Evolutionary conservation across 2,329 filamentous ascomycete species (phyloP).

Genomic region (Akanthomyces lecanii): DNA sequence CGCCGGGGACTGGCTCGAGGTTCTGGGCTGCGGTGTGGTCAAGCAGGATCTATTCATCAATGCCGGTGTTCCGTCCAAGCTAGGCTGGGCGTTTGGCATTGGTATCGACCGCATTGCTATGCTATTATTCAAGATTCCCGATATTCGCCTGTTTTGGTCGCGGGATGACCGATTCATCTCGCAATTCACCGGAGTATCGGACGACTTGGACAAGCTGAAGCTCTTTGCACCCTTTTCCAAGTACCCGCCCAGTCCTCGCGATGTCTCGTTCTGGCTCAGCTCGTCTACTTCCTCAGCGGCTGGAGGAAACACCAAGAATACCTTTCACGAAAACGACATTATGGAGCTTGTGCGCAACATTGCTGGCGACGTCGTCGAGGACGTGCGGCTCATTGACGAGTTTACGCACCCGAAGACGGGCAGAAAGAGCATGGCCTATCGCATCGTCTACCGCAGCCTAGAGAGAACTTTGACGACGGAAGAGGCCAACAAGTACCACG

Average conservation of each 20-base stretch:
- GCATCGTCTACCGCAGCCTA: constrained; percentile 88
- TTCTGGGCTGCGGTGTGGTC: constrained; percentile 88
- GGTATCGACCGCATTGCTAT: constrained; percentile 95
- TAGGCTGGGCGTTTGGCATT: constrained; percentile 95
- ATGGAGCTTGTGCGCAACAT: constrained; percentile 91
- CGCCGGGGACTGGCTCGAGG: constrained; percentile 91
- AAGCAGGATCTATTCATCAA: constrained; percentile 76
- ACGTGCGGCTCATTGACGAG: constrained; percentile 77
- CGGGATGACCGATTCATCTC: constrained; percentile 76
- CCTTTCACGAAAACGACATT: constrained; percentile 90
- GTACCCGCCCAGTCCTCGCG: constrained; percentile 82
- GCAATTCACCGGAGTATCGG: constrained; percentile 69
- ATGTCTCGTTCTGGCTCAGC: constrained; percentile 87
- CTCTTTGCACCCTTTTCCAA: constrained; percentile 87
- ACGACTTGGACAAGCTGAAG: constrained; percentile 43
- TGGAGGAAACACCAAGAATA: constrained; percentile 42
- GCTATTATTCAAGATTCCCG: constrained; percentile 92
- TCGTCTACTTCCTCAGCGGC: constrained; percentile 37
- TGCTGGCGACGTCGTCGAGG: constrained; percentile 80
- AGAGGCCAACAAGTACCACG: constrained; percentile 74
- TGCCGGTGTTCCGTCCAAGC: constrained; percentile 67
- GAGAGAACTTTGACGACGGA: constrained; percentile 84
- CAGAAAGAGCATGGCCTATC: constrained; percentile 81
- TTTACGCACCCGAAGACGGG: constrained; percentile 86
- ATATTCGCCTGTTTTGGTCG: constrained; percentile 97